Evolutionary conservation across 805 yeast species (phyloP).

Genomic region (Blastobotrys parvus): DNA sequence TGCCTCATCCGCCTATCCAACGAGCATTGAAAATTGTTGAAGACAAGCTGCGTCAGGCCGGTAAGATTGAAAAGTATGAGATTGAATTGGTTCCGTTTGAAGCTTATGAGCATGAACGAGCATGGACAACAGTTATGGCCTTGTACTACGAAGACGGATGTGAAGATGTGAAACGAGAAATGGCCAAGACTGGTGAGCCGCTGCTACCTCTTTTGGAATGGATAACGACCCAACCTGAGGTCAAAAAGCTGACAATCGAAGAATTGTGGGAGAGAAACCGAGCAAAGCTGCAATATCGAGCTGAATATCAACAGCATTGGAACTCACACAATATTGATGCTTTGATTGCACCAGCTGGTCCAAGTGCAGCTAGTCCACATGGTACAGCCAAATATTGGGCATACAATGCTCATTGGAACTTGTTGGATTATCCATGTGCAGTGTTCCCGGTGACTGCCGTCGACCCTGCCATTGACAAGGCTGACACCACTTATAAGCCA

Average conservation of each 20-base stretch:
- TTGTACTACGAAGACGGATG: conserved; percentile 67
- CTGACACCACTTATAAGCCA: not conserved
- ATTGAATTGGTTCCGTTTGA: conserved; percentile 23
- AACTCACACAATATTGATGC: conserved; percentile 10
- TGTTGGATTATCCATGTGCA: conserved; percentile 16
- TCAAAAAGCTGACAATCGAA: conserved; percentile 3
- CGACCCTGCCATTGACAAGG: conserved; percentile 34
- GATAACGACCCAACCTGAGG: conserved; percentile 4
- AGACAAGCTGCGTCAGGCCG: conserved; percentile 11
- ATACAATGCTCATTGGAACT: conserved; percentile 24
- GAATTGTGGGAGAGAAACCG: conserved; percentile 8
- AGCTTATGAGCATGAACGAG: conserved; percentile 24
- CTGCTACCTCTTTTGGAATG: conserved; percentile 22
- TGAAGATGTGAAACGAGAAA: conserved; percentile 41
- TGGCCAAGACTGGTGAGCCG: conserved; percentile 66
- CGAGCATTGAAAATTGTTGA: conserved; percentile 35
- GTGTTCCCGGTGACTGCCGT: conserved; percentile 20
- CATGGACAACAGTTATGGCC: conserved; percentile 25
- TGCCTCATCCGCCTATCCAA: conserved; percentile 42
- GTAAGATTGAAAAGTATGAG: conserved; percentile 7
- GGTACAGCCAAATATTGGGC: conserved; percentile 46
- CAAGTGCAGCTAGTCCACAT: conserved; percentile 6
- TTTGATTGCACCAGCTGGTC: conserved; percentile 8
- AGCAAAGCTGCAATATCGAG: not conserved
- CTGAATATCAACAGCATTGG: conserved; percentile 4